Conservation (phyloP, 139 green algal species). For the Chlamydomonas incerta region DNA sequence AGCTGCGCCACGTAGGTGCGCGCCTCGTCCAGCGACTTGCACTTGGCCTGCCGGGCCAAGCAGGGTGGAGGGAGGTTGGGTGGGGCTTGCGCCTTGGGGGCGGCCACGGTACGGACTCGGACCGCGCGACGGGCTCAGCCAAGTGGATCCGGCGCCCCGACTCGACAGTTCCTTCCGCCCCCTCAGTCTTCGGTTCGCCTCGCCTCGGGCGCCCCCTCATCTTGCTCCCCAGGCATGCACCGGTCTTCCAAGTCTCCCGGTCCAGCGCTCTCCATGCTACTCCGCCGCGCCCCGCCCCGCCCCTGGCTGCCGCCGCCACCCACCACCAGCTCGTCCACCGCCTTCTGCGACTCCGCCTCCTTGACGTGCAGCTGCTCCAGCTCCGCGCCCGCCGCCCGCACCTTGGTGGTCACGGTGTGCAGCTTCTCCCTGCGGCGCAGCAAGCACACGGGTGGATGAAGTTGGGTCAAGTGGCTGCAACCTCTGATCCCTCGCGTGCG, state of each 20-base stretch:
- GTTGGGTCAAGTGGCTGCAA: too few relatives aligned
- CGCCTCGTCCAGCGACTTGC: not conserved
- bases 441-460: not conserved
- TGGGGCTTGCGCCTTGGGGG: too few relatives aligned
- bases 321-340: not conserved
- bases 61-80: not conserved
- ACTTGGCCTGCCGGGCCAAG: not conserved
- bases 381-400: not conserved
- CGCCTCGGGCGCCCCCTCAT: too few relatives aligned
- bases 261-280: too few relatives aligned
- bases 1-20: not conserved
- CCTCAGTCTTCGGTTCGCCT: too few relatives aligned
- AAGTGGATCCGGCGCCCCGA: too few relatives aligned
- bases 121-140: too few relatives aligned
- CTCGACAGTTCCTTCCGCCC: too few relatives aligned
- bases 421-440: not conserved
- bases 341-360: not conserved
- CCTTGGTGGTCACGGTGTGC: not conserved
- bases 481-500: too few relatives aligned
- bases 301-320: not conserved
- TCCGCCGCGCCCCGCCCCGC: not conserved
- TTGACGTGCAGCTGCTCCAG: not conserved
- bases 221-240: too few relatives aligned
- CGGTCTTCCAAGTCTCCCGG: too few relatives aligned
- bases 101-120: too few relatives aligned